phyloP scores from a whole-genome alignment of 192 early-diverging fungal genomes.

The Cladochytrium replicatum region DNA sequence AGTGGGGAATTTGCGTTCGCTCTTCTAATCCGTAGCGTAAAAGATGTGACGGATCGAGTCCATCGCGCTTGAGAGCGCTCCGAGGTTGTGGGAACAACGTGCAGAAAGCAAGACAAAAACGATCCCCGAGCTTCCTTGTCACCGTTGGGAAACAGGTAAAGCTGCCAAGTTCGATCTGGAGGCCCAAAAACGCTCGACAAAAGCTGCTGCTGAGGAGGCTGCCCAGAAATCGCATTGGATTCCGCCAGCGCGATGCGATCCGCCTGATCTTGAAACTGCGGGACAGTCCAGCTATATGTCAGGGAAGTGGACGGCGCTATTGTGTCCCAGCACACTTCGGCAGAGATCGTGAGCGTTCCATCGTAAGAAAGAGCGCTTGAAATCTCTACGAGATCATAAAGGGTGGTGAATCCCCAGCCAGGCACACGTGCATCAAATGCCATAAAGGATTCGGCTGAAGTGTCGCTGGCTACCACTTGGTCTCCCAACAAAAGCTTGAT shows the following conservation, averaged over 20 bases:
- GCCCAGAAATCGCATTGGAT: neutral
- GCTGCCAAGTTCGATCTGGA: constrained; percentile 18
- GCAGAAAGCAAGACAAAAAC: constrained; percentile 22
- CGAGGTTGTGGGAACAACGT: constrained; percentile 8
- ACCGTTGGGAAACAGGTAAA: constrained; percentile 10
- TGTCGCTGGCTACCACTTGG: constrained; percentile 6
- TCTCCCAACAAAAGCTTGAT: constrained; percentile 17
- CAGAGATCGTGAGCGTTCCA: constrained; percentile 21
- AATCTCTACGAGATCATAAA: constrained; percentile 12
- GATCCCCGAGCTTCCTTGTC: constrained; percentile 1
- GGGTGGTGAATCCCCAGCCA: constrained; percentile 41
- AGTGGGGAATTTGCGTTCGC: constrained; percentile 5
- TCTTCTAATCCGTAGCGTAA: constrained; percentile 24
- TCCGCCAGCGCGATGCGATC: too few species aligned
- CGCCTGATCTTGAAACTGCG: constrained; percentile 7
- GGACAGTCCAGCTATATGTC: constrained; percentile 21
- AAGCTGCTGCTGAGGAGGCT: constrained; percentile 3
- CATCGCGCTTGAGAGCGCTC: constrained; percentile 18
- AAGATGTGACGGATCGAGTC: constrained; percentile 23
- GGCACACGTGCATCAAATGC: constrained; percentile 16
- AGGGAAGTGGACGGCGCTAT: constrained; percentile 20
- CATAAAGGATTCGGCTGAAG: constrained; percentile 14
- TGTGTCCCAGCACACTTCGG: constrained; percentile 18
- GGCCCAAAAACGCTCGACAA: constrained; percentile 27
- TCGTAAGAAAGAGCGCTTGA: constrained; percentile 15